Evolutionary conservation across 139 green algal genomes (phyloP).

Genomic region (Parachlorella kessleri): DNA sequence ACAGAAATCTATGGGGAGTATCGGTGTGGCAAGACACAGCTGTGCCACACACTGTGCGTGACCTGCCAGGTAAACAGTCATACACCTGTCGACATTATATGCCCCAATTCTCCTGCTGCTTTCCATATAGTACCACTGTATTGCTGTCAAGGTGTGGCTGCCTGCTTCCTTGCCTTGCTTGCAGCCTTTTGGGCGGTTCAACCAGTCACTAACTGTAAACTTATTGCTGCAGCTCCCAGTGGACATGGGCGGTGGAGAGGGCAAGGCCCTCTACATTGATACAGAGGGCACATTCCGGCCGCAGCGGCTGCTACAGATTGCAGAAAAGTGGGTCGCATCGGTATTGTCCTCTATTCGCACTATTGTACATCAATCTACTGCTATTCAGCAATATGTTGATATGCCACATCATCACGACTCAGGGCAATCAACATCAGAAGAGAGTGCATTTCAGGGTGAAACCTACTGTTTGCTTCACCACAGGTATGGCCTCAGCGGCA

Average conservation of each 20-base stretch:
- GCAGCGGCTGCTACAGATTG: constrained; percentile 88
- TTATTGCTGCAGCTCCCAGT: constrained; percentile 79
- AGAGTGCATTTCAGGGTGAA: not conserved
- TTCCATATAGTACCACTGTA: no score
- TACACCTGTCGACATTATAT: no score
- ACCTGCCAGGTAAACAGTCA: constrained; percentile 86
- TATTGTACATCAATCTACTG: no score
- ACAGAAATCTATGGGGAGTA: constrained; percentile 99
- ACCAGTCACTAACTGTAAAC: no score
- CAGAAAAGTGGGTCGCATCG: constrained; percentile 52
- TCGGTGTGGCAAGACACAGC: constrained; percentile 96
- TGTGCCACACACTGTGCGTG: constrained; percentile 98
- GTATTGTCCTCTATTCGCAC: not conserved
- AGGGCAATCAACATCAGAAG: no score
- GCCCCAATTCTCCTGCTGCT: no score
- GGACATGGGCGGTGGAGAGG: constrained; percentile 93
- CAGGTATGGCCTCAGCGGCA: constrained; percentile 84
- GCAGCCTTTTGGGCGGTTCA: no score
- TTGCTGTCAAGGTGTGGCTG: no score
- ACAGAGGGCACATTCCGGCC: constrained; percentile 97
- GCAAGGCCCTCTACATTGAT: constrained; percentile 99
- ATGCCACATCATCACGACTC: no score
- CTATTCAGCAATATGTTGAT: no score
- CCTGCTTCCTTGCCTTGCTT: no score
- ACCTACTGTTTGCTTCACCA: not conserved